Evolutionary conservation across 2,329 filamentous ascomycete genomes (phyloP), one percentile per base, ranked within the genome.

Genomic region (Hyphodiscus sp.): DNA sequence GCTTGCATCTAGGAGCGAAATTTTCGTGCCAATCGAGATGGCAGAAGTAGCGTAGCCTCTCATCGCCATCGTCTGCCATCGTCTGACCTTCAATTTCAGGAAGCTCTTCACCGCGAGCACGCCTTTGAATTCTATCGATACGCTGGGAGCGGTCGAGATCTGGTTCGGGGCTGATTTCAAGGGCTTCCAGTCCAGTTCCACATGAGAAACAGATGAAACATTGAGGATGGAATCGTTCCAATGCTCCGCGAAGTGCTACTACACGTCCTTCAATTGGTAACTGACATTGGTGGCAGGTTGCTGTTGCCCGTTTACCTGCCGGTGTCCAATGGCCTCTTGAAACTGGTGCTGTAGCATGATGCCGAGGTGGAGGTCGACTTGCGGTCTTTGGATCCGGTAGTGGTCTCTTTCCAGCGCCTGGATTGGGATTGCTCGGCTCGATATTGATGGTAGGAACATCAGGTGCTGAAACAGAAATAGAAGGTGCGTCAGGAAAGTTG

Each of bases 11-110:
- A 4, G 94, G 94, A 30, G 88, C 91, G 71, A 89, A 99, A 51
- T 87, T 76, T 72, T 99, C 94, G 70, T 99, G 94, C 81, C 91
- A 99, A 74, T 99, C 94, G n/a, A 99, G 80, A 68, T 97, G 92
- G 72, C 94, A 99, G 74, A 88, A 99, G 78, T 97, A 97, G 11
- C 92, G 84, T 45, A 89, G 73, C 11, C 82, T 77, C 41, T 81
- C 79, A 67, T 92, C 87, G 43, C 86, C 85, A 62, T 92, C 87
- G 58, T 89, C 85, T 2, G 78, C 78, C 70, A 80, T 79, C 11
- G 83, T 85, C 67, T 81, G 74, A 29, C 80, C 81, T 1, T 83
- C 82, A 49, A 78, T 74, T 55, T 88, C 85, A 6, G 82, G 73
- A 11, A 88, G 69, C 0, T 80, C 66, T 60, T 85, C 79, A 20